Evolutionary conservation across 345 rosid species (phyloP).

Genomic region (Garcia nutans): DNA sequence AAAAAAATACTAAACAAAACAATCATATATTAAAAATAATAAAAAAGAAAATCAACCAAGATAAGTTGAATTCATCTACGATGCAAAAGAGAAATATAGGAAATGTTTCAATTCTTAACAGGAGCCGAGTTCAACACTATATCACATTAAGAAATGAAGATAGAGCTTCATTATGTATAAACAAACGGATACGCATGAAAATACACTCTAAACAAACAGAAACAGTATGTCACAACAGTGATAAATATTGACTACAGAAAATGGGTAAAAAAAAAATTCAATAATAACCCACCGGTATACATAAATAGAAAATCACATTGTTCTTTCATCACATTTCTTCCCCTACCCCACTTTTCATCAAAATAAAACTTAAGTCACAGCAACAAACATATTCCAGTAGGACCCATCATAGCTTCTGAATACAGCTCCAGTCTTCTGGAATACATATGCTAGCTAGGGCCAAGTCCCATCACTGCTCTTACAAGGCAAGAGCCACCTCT

Average conservation of each 20-base stretch:
- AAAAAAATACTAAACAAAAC: no score
- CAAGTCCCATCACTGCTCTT: constrained; percentile 14
- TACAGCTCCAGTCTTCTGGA: constrained; percentile 43
- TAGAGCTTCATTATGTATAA: not conserved
- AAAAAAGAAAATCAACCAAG: no score
- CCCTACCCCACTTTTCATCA: constrained; percentile 23
- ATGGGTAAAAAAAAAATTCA: not conserved
- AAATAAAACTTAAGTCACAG: constrained; percentile 20
- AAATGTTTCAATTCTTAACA: no score
- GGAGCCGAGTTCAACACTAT: not conserved
- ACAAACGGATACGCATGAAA: constrained; percentile 14
- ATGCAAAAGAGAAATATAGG: no score
- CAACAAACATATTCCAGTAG: constrained; percentile 34
- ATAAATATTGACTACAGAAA: not conserved
- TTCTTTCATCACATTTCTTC: constrained; percentile 18
- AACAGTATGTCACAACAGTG: not conserved
- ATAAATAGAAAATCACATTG: constrained; percentile 10
- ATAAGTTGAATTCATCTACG: no score
- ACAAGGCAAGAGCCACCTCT: constrained; percentile 17
- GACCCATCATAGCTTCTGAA: constrained; percentile 42
- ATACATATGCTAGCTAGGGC: constrained; percentile 14
- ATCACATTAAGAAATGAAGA: not conserved
- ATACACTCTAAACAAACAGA: constrained; percentile 21
- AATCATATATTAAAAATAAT: no score
- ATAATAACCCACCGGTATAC: constrained; percentile 6